Conservation (phyloP, 768 basidiomycete species). For the Amanita subjunquillea region DNA sequence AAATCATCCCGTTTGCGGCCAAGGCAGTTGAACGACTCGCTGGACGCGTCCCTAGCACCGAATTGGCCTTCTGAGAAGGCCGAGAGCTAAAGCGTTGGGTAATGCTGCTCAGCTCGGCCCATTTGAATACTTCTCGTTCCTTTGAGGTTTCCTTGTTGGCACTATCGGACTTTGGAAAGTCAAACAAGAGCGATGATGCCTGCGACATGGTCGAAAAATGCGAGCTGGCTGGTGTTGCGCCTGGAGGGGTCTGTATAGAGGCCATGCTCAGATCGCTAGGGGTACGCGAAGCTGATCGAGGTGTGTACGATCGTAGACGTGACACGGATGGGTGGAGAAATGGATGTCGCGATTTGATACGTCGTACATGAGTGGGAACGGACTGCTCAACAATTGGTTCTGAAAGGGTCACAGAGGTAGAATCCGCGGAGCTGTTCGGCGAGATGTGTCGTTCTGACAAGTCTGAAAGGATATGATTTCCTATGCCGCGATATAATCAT, state of each 20-base stretch:
- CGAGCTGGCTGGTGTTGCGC: conserved; percentile 31
- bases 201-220: conserved; percentile 66
- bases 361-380: conserved; percentile 4
- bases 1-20: conserved; percentile 80
- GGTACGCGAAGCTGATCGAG: conserved; percentile 21
- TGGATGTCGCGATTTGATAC: conserved; percentile 32
- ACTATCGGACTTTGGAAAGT: conserved; percentile 17
- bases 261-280: conserved; percentile 32
- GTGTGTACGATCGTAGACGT: conserved; percentile 63
- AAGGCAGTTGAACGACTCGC: conserved; percentile 70
- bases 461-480: conserved; percentile 3
- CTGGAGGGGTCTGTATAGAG: conserved; percentile 33
- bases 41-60: conserved; percentile 46
- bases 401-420: conserved; percentile 6
- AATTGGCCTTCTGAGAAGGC: conserved; percentile 46
- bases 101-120: conserved; percentile 58
- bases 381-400: conserved; percentile 15
- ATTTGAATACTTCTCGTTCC: conserved; percentile 57
- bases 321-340: conserved; percentile 72
- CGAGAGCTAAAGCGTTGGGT: conserved; percentile 46
- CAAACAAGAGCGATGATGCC: conserved; percentile 46
- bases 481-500: neutral
- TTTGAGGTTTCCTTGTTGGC: conserved; percentile 11
- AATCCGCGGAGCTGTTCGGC: neutral
- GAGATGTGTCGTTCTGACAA: conserved; percentile 7